These are phyloP conservation scores for Hanseniaspora uvarum DNA, from an alignment of 1,139 yeast genomes.

Conservation along the genomic window DNA sequence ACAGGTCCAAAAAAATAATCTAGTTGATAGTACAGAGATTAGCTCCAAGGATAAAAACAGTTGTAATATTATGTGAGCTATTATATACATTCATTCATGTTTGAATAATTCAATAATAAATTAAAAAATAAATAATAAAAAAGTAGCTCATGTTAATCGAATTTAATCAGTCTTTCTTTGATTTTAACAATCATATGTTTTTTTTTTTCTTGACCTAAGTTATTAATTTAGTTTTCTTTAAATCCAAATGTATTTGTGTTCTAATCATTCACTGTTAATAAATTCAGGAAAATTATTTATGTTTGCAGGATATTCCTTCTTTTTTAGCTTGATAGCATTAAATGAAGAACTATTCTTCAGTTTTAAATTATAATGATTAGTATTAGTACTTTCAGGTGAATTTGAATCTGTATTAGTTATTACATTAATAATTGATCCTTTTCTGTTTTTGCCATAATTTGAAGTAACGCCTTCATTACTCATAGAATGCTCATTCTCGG, in stretches of 20 bases:
- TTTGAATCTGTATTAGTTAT: neutral
- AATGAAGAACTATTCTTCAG: neutral
- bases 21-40: conserved; percentile 25
- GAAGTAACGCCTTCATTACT: too few species aligned
- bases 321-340: neutral
- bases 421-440: neutral
- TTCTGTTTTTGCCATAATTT: neutral
- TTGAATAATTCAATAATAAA: conserved; percentile 12
- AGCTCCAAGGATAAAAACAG: conserved; percentile 14
- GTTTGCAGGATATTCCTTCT: neutral
- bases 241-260: neutral
- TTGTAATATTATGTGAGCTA: conserved; percentile 34
- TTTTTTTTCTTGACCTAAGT: neutral
- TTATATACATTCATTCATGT: neutral
- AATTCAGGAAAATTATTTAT: neutral
- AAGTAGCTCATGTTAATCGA: too few species aligned
- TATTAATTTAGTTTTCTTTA: neutral
- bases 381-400: neutral
- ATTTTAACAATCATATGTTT: too few species aligned
- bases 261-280: neutral
- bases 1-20: conserved; percentile 14
- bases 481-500: neutral
- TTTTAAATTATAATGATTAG: neutral
- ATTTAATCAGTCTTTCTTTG: too few species aligned
- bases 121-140: too few species aligned